A percentile compares a stretch with the other conserved stretches of the same genome.
These are phyloP conservation scores for Ilyonectria mors-panacis DNA, from an alignment of 2,329 filamentous ascomycete species.

Conservation along the genomic window DNA sequence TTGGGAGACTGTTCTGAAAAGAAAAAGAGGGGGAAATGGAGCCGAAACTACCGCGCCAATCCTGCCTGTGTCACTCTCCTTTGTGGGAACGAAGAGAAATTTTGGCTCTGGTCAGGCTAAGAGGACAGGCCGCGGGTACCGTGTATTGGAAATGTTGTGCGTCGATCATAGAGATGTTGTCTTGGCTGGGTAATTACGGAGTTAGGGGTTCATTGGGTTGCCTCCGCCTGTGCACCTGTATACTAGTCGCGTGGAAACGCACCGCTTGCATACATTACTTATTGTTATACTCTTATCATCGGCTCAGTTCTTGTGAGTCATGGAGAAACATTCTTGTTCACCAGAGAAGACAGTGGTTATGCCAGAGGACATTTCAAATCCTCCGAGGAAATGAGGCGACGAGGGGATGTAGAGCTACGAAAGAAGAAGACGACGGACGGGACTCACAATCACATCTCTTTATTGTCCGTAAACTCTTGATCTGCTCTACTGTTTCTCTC, in stretches of 20 bases:
- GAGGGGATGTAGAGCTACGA: too few species aligned
- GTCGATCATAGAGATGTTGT: neutral
- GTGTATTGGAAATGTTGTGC: neutral
- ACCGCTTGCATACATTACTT: slow-evolving; percentile 35
- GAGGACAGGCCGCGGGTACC: neutral
- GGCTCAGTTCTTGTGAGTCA: neutral
- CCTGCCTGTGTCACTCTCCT: slow-evolving; percentile 1
- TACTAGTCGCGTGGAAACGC: slow-evolving; percentile 29
- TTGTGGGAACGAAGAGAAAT: neutral
- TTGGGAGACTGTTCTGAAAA: neutral
- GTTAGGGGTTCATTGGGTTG: slow-evolving; percentile 43
- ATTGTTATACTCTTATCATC: neutral
- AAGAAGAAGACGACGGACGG: too few species aligned
- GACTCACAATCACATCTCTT: too few species aligned
- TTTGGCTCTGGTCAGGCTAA: neutral
- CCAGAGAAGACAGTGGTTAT: too few species aligned
- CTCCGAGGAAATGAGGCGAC: too few species aligned
- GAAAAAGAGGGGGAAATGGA: neutral
- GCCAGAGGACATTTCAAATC: too few species aligned
- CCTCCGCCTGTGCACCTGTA: slow-evolving; percentile 35
- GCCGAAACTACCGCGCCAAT: neutral
- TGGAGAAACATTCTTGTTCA: too few species aligned
- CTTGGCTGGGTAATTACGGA: slow-evolving; percentile 37
- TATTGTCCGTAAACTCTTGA: too few species aligned
- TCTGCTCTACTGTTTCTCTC: too few species aligned